Base-by-base conservation (phyloP, 2,329 filamentous ascomycete species). In the Fusarium devonianum region DNA sequence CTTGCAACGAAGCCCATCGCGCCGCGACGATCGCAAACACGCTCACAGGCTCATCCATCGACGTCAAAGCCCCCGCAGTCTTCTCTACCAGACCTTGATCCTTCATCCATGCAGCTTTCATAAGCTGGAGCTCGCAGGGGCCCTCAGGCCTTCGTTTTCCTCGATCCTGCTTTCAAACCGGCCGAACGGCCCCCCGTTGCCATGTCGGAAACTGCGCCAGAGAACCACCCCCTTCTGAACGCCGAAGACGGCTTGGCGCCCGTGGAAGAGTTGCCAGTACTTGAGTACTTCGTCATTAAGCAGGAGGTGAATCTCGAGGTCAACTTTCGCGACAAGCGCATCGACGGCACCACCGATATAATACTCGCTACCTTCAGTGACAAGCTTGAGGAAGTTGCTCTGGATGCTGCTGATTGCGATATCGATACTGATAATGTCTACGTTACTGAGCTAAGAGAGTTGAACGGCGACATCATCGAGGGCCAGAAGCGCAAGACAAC, bases 241-340 rank as follows among this genome's bases (percentile, higher is more conserved):
- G 51, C 65, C 21, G 64, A 69, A 14, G 70, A 71, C 40, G 67
- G 65, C 33, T 48, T 72, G 5, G 64, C 66, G 8, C 69, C 69
- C 5, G 58, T 70, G 22, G 58, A 71, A 38, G 73, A 76, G 51
- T 51, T 57, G 7, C 67, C 70, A 4, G 60, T 75, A 3, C 69
- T 72, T 12, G 71, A 75, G 18, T 77, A 74, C 46, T 76, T 80
- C 29, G 75, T 97, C 49, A 80, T 90, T 44, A 88, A 92, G 73
- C 93, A 97, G 74, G 89, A 90, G 69, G 87, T 99, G 38, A 87
- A 92, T 64, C 79, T 99, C 52, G 92, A 97, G 65, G 79, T 99
- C 68, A 89, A 96, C 74, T 95, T 99, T 69, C 80, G 83, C 58
- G 83, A 83, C 43, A 87, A 86, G 71, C 82, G 80, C 66, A 75